A percentile compares a stretch with the other conserved stretches of the same genome.
phyloP scores from a whole-genome alignment of 805 yeast genomes.

The Tetrapisispora pingtungensis region DNA sequence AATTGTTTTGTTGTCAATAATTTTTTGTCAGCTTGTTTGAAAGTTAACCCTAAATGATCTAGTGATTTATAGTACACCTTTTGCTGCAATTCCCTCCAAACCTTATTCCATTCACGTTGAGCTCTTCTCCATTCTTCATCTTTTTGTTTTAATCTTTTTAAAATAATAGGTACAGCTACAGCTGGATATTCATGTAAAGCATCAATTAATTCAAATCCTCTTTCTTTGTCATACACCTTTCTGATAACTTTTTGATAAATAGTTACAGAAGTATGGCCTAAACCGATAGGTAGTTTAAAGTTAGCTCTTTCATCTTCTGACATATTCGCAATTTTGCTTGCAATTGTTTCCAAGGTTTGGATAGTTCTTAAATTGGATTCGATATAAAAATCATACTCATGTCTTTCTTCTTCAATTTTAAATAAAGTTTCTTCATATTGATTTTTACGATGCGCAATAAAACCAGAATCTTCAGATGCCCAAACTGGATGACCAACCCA shows the following conservation, averaged over 20 bases:
- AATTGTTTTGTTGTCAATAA: slow-evolving; percentile 80
- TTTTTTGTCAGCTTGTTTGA: slow-evolving; percentile 94
- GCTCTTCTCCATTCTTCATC: slow-evolving; percentile 99
- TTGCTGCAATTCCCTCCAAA: slow-evolving; percentile 97
- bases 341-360: slow-evolving; percentile 90
- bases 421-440: slow-evolving; percentile 94
- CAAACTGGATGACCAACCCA: slow-evolving; percentile 99
- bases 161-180: slow-evolving; percentile 85
- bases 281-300: slow-evolving; percentile 83
- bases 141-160: slow-evolving; percentile 88
- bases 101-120: slow-evolving; percentile 97
- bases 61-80: slow-evolving; percentile 86
- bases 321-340: slow-evolving; percentile 90
- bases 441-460: slow-evolving; percentile 96
- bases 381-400: slow-evolving; percentile 92
- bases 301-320: slow-evolving; percentile 75
- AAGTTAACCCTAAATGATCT: slow-evolving; percentile 91
- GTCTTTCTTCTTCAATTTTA: slow-evolving; percentile 95
- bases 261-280: slow-evolving; percentile 84
- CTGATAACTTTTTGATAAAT: slow-evolving; percentile 90
- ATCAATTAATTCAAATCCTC: slow-evolving; percentile 92
- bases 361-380: slow-evolving; percentile 91
- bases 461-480: slow-evolving; percentile 99
- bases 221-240: slow-evolving; percentile 85
- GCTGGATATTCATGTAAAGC: slow-evolving; percentile 94